Percentiles rank a stretch among this genome's conserved stretches.
Evolutionary conservation across 2,329 filamentous ascomycete species (phyloP).

Genomic region (Knufia fluminis): DNA sequence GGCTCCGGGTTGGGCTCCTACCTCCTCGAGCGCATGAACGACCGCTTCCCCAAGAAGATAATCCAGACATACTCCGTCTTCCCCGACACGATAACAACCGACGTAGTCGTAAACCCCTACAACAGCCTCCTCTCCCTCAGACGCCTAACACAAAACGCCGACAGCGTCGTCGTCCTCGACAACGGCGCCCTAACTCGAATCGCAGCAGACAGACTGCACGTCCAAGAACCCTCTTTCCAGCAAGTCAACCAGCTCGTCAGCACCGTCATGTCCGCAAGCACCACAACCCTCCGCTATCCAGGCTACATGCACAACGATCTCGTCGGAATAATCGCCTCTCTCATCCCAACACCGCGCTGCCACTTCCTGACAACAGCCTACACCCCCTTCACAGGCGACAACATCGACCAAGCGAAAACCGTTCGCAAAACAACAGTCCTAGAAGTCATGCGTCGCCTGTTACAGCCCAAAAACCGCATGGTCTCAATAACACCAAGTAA

Average conservation of each 20-base stretch:
- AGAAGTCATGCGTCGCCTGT: conserved; percentile 88
- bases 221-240: conserved; percentile 90
- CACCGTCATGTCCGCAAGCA: conserved; percentile 97
- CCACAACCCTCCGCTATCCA: conserved; percentile 89
- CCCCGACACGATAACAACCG: conserved; percentile 78
- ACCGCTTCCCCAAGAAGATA: conserved; percentile 96
- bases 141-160: conserved; percentile 85
- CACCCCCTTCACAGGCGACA: conserved; percentile 93
- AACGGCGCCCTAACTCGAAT: conserved; percentile 91
- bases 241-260: conserved; percentile 96
- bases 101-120: conserved; percentile 96
- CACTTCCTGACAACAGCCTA: conserved; percentile 99
- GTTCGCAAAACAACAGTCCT: conserved; percentile 96
- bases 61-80: conserved; percentile 99
- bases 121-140: conserved; percentile 92
- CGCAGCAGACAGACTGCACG: conserved; percentile 85
- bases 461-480: conserved; percentile 99
- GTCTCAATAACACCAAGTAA: conserved; percentile 91
- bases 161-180: conserved; percentile 94
- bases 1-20: conserved; percentile 94
- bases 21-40: conserved; percentile 88
- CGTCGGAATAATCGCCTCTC: conserved; percentile 87
- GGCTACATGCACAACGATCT: conserved; percentile 99
- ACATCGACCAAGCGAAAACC: conserved; percentile 93
- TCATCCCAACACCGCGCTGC: conserved; percentile 91